Evolutionary conservation across 495 filamentous ascomycete genomes (phyloP), one percentile per base, ranked within the genome.

Genomic region (Aspergillus wentii): DNA sequence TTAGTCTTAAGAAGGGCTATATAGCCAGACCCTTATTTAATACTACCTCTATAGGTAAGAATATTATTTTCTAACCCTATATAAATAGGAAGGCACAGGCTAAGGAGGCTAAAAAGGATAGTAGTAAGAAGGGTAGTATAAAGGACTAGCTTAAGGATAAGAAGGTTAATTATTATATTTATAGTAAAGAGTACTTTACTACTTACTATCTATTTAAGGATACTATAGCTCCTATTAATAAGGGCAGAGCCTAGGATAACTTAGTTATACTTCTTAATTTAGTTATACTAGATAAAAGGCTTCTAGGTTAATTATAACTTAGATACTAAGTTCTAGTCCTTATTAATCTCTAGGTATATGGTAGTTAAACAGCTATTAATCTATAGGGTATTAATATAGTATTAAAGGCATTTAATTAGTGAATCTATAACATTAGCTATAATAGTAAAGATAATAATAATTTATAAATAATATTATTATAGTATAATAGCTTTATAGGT

Each of bases 131-230:
- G 62, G 67, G 67, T 31, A 76, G 75, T 52, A 82, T 95, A 72
- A 92, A 89, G 73, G 87, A 88, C 49, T 79, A 87, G 74, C 74
- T 96, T 41, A 95, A 91, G 80, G 87, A 95, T 67, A 95, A 95
- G 79, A 95, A 95, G 76, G 94, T 98, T 69, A 96, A 96, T 76
- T 98, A 94, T 68, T 82, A 94, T 72, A 97, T 98, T 58, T 98
- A 94, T 69, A 85, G 81, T 61, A 91, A 92, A 49, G 94, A 97
- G 70, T 94, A 98, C 75, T 98, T 95, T 71, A 98, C 92, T 3
- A 88, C 91, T 19, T 79, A 90, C 56, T 98, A 75, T 83, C 90
- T 83, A 17, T 88, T 85, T 66, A 87, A 86, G 67, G 83, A 86
- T 53, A 88, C 83, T 28, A 83, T 88, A 72, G 82, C 83, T 8